Percentiles rank a stretch among this genome's conserved stretches.
Conservation (phyloP, 768 basidiomycete genomes). For the Calocybe cyanea region DNA sequence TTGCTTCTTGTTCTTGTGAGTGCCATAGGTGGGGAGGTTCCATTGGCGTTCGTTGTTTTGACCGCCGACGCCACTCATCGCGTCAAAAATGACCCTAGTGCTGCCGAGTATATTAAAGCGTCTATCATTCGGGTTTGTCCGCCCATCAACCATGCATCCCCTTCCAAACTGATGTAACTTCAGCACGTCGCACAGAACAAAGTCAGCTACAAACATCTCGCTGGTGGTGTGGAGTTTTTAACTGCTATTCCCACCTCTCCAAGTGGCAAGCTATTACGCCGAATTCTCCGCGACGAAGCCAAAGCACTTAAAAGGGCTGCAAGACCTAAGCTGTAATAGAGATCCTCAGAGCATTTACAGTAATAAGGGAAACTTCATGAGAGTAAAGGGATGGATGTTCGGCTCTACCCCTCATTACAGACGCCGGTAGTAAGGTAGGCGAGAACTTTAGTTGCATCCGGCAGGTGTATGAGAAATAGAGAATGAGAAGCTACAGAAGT, state of each 20-base stretch:
- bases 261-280: constrained; percentile 53
- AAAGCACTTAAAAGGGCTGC: constrained; percentile 18
- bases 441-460: no score
- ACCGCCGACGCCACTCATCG: constrained; percentile 35
- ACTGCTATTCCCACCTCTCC: constrained; percentile 58
- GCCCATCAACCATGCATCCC: neutral
- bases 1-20: constrained; percentile 1
- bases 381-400: no score
- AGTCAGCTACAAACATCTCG: constrained; percentile 53
- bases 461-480: no score
- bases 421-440: no score
- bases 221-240: constrained; percentile 56
- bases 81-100: constrained; percentile 23
- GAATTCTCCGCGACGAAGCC: constrained; percentile 47
- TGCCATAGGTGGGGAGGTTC: constrained; percentile 55
- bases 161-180: neutral
- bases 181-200: constrained; percentile 56
- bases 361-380: no score
- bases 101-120: constrained; percentile 33
- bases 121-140: constrained; percentile 45
- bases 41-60: constrained; percentile 64
- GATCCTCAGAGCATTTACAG: no score
- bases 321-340: constrained; percentile 11
- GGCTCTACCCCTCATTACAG: no score
- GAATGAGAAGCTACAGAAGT: no score